phyloP scores from a whole-genome alignment of 495 filamentous ascomycete species.

The Talaromyces trachyspermus region DNA sequence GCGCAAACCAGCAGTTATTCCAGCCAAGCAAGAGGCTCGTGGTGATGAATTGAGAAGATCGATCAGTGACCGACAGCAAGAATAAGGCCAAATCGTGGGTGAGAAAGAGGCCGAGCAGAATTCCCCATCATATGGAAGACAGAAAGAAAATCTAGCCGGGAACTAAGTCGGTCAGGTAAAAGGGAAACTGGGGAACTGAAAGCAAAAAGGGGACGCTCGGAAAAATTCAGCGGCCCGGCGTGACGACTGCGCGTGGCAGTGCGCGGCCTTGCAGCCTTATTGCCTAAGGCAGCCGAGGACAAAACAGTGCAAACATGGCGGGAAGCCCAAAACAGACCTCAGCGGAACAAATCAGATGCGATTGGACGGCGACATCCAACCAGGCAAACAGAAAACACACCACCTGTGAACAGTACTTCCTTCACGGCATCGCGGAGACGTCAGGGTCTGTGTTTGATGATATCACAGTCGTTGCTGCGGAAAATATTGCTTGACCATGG shows the following conservation, averaged over 20 bases:
- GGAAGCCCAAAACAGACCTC: constrained; percentile 4
- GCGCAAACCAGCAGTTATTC: neutral
- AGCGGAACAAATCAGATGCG: neutral
- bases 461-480: constrained; percentile 3
- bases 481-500: constrained; percentile 47
- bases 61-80: too few species aligned
- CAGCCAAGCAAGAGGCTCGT: neutral
- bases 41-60: neutral
- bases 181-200: neutral
- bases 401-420: too few species aligned
- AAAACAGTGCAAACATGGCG: constrained; percentile 9
- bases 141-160: neutral
- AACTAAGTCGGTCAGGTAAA: neutral
- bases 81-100: too few species aligned
- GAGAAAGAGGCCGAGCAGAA: too few species aligned
- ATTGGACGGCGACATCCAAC: too few species aligned
- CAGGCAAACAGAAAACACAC: neutral
- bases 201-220: neutral
- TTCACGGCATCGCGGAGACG: too few species aligned
- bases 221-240: constrained; percentile 1
- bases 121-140: neutral
- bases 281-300: neutral
- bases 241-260: too few species aligned
- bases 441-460: too few species aligned
- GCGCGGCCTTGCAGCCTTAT: neutral